Evolutionary conservation across 306 rosid species (phyloP).

Genomic region (Aeschynomene evenia): DNA sequence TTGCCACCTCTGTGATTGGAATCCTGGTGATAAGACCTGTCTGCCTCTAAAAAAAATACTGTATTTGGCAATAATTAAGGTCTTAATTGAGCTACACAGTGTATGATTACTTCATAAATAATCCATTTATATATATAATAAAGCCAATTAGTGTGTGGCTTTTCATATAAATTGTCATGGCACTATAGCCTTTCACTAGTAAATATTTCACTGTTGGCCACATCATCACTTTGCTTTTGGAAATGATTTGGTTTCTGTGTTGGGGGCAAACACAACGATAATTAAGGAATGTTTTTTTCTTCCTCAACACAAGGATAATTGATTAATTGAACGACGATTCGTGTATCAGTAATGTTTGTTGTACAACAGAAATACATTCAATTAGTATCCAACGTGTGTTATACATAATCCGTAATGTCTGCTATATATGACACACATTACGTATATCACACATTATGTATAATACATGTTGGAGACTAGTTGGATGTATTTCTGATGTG

Average conservation of each 20-base stretch:
- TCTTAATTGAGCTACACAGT: neutral
- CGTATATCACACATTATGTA: no score
- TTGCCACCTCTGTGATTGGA: neutral
- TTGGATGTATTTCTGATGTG: no score
- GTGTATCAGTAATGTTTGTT: no score
- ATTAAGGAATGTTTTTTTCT: neutral
- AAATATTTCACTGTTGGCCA: neutral
- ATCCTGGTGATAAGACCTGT: neutral
- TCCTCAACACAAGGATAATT: no score
- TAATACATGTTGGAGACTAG: no score
- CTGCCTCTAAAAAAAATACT: neutral
- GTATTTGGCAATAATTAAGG: conserved; percentile 19
- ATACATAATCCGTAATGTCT: no score
- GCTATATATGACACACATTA: no score
- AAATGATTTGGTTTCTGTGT: neutral
- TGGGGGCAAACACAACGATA: neutral
- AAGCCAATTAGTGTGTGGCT: neutral
- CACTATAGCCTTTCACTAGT: neutral
- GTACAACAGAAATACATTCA: no score
- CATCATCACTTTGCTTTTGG: neutral
- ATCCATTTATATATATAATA: neutral
- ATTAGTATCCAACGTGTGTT: no score
- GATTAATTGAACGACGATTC: neutral
- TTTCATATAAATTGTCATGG: neutral
- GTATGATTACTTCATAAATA: neutral